Base-by-base conservation (phyloP, 2,329 filamentous ascomycete species). In the Pseudocercospora macadamiae region DNA sequence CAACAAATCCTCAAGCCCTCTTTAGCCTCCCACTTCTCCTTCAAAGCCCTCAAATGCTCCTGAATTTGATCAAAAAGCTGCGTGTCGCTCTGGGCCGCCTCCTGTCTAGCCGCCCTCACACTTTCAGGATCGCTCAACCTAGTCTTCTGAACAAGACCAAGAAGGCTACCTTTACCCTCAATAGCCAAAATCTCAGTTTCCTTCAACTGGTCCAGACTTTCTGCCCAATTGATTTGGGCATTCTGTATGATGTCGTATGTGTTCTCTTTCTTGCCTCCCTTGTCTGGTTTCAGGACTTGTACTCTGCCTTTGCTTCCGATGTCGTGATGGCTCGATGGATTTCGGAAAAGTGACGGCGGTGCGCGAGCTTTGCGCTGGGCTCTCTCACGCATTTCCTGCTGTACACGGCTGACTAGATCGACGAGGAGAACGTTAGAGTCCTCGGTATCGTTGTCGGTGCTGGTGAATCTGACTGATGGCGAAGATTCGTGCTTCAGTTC, bases 221-320 rank as follows among this genome's bases (percentile, higher is more conserved):
- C 84, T 26, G 84, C 81, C 26, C 80, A 81, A 28, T 77, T 78
- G 4, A 80, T 71, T 54, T 84, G 79, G n/a, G 83, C 83, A 65
- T 93, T 89, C 72, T 96, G 91, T 48, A 97, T 87, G 51, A 97
- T 91, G 25, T 88, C 88, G 70, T 87, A 87, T 54, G 93, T 87
- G 75, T 96, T 97, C 63, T 89, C 90, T 78, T 97, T 97, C 76
- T 96, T 97, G 74, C 88, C 91, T 68, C 88, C 87, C 51, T 91
- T 93, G 57, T 90, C 88, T 1, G 90, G 86, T 4, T 92, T 83
- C 3, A 97, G 82, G n/a, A 97, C 88, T 60, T 89, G 88, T 45
- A 97, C 92, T 66, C 89, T 87, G 59, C 86, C 82, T 44, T 62
- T 60, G 32, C 57, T 56, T 12, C 55, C 81, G 77, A 42, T 32